These are phyloP conservation scores for Candida boleticola DNA, from an alignment of 805 yeast species.

Conservation along the genomic window DNA sequence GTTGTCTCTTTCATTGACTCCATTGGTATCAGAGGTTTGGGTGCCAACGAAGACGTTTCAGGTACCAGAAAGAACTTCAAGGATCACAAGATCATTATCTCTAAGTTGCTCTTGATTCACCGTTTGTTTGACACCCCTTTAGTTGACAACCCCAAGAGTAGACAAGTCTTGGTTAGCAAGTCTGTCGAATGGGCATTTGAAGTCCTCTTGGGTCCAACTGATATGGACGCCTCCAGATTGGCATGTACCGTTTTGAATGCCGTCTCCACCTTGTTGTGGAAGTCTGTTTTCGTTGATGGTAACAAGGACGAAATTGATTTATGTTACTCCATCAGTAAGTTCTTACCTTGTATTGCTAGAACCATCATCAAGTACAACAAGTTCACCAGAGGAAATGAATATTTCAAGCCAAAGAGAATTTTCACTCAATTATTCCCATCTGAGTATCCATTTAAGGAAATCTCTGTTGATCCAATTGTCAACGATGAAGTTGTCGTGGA, in stretches of 20 bases:
- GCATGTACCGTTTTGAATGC: constrained; percentile 59
- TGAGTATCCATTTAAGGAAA: constrained; percentile 58
- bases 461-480: constrained; percentile 71
- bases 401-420: constrained; percentile 57
- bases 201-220: constrained; percentile 50
- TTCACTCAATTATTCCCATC: constrained; percentile 71
- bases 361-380: constrained; percentile 53
- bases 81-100: constrained; percentile 53
- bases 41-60: constrained; percentile 35
- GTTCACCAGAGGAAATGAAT: constrained; percentile 44
- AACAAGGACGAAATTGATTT: constrained; percentile 34
- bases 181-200: constrained; percentile 58
- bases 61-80: constrained; percentile 24
- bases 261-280: constrained; percentile 41
- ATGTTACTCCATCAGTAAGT: constrained; percentile 48
- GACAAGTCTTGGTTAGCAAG: constrained; percentile 42
- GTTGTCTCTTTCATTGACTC: constrained; percentile 49
- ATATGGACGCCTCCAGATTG: constrained; percentile 60
- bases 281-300: constrained; percentile 22
- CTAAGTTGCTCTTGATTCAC: constrained; percentile 61
- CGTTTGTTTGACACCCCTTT: constrained; percentile 46
- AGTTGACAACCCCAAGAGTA: constrained; percentile 21
- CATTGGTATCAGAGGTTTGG: constrained; percentile 57
- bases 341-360: constrained; percentile 53
- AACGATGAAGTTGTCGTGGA: constrained; percentile 70